Evolutionary conservation across 1,284 basidiomycete genomes (phyloP), one percentile per base, ranked within the genome.

Genomic region (Coniferiporia sulphurascens): DNA sequence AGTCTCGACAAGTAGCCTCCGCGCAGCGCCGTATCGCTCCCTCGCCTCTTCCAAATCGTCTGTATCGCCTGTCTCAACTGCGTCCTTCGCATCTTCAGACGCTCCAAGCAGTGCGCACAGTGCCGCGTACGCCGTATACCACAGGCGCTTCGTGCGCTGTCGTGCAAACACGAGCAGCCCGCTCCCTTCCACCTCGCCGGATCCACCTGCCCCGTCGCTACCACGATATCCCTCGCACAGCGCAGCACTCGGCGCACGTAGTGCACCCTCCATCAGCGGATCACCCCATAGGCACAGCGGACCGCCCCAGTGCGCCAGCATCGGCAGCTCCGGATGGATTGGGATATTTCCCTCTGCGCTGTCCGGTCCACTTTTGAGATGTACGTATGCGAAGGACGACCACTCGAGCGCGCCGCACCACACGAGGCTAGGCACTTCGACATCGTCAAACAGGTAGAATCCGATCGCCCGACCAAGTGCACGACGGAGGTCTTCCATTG

Each of bases 401-500:
- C 78, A 78, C 0, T 49, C 43, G 12, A 38, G 17, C 12, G 79
- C 82, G 2, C 82, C 81, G 64, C 85, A 77, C 76, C 81, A 83
- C 32, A 87, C 69, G n/a, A 89, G 73, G 3, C 81, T 80, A 6
- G 87, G 86, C 4, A 83, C 83, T 58, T 87, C 84, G 58, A 83
- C 85, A 62, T 89, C 88, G 64, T 88, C 86, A 64, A 89, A 90
- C 7, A 90, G 74, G 69, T 82, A 89, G 56, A 77, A 85, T 21
- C 82, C 85, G 62, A 90, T 87, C 19, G 88, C 87, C 21, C 85
- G 82, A 17, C 79, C 81, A 27, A 88, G 78, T 64, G 71, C 74
- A 3, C 67, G 65, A 32, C 82, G 78, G 55, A 89, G 72, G 41
- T 79, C 75, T 34, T 69, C 67, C 64, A 73, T 79, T 44, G 74